A percentile compares a stretch with the other conserved stretches of the same genome.
Conservation (phyloP, 129 eudicot genomes). For the Tagetes patula region DNA sequence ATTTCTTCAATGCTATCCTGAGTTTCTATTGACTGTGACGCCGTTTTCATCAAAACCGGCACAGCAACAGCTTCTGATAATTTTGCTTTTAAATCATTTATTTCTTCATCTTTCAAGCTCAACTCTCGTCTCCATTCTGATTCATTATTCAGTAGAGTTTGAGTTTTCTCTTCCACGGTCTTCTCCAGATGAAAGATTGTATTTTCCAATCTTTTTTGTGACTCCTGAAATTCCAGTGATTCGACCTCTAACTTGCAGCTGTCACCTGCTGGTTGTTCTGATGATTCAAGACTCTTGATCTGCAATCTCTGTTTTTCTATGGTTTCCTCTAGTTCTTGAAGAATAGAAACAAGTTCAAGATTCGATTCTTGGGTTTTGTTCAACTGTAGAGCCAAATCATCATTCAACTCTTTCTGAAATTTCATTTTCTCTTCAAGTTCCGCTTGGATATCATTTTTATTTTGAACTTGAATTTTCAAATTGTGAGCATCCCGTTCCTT, state of each 20-base stretch:
- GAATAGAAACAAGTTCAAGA: slow-evolving; percentile 61
- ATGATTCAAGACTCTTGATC: slow-evolving; percentile 38
- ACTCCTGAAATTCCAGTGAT: slow-evolving; percentile 40
- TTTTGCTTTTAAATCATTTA: slow-evolving; percentile 45
- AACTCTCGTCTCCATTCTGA: slow-evolving; percentile 39
- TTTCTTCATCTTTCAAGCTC: slow-evolving; percentile 44
- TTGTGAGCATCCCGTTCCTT: slow-evolving; percentile 39
- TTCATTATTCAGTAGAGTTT: slow-evolving; percentile 40
- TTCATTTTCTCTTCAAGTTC: slow-evolving; percentile 59
- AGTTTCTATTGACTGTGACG: slow-evolving; percentile 30
- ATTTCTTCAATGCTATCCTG: slow-evolving; percentile 38
- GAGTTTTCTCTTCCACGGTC: slow-evolving; percentile 45
- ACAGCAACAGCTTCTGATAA: slow-evolving; percentile 38
- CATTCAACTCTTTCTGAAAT: slow-evolving; percentile 49
- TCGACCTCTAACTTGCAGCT: slow-evolving; percentile 32
- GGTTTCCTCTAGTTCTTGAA: slow-evolving; percentile 74
- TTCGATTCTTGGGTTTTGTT: slow-evolving; percentile 75
- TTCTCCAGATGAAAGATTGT: slow-evolving; percentile 34
- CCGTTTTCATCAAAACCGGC: slow-evolving; percentile 32
- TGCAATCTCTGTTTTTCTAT: slow-evolving; percentile 64
- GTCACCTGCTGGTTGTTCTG: slow-evolving; percentile 29
- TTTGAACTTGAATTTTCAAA: slow-evolving; percentile 40
- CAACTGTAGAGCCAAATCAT: slow-evolving; percentile 44
- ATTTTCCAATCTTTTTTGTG: slow-evolving; percentile 41
- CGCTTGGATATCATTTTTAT: slow-evolving; percentile 38